These are phyloP conservation scores for Protomyces lactucae-debilis DNA, from an alignment of 1,139 yeast species.

Conservation along the genomic window DNA sequence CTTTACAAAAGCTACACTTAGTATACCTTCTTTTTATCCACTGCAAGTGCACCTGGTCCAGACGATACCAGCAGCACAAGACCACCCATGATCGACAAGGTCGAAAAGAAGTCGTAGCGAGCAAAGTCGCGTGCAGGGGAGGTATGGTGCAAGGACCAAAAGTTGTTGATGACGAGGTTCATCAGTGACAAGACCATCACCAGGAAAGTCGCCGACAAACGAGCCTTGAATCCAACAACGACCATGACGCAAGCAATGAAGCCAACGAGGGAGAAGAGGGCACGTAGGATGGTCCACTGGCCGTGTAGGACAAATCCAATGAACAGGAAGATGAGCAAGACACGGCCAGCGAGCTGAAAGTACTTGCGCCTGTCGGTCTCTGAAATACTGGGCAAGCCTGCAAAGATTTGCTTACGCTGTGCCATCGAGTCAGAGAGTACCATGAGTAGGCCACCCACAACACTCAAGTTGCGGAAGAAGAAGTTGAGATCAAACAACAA, in stretches of 20 bases:
- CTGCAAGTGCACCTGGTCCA: slow-evolving; percentile 91
- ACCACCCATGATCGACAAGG: slow-evolving; percentile 92
- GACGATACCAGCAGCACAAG: slow-evolving; percentile 83
- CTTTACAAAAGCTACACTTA: slow-evolving; percentile 1
- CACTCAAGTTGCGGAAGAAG: slow-evolving; percentile 59
- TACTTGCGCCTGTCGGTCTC: slow-evolving; percentile 74
- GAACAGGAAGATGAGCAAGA: slow-evolving; percentile 77
- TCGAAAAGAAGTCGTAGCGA: slow-evolving; percentile 87
- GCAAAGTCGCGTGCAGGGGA: slow-evolving; percentile 83
- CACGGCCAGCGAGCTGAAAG: slow-evolving; percentile 81
- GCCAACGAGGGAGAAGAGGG: slow-evolving; percentile 66
- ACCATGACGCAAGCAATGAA: slow-evolving; percentile 70
- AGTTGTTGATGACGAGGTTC: slow-evolving; percentile 77
- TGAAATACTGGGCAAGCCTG: slow-evolving; percentile 84
- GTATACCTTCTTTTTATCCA: slow-evolving; percentile 94
- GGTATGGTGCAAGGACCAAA: slow-evolving; percentile 61
- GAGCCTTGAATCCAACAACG: slow-evolving; percentile 89
- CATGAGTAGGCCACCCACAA: slow-evolving; percentile 85
- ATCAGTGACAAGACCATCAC: slow-evolving; percentile 69
- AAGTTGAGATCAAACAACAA: slow-evolving; percentile 75
- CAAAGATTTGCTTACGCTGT: slow-evolving; percentile 52
- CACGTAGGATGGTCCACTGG: slow-evolving; percentile 63
- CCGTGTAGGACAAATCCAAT: slow-evolving; percentile 79
- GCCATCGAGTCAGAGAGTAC: slow-evolving; percentile 73
- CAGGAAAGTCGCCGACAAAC: slow-evolving; percentile 75